Base-by-base conservation (phyloP, 768 basidiomycete genomes). In the Bullera alba region DNA sequence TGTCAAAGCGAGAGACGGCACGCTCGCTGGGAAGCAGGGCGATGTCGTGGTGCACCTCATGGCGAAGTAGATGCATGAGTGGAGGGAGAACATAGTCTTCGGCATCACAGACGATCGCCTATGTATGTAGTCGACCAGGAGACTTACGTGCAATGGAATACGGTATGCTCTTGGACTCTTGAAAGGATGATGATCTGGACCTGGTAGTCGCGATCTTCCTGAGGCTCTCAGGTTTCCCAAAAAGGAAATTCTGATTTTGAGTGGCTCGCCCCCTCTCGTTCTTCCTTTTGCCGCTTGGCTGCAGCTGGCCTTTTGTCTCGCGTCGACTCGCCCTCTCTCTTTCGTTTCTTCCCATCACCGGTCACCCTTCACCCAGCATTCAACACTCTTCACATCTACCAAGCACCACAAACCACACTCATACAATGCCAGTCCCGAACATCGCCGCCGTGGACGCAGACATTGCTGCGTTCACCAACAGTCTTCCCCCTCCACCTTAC, bases 1-100 rank as follows among this genome's bases (percentile, higher is more conserved):
- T 17, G 46, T 35, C 46, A 61, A 30, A 23, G 44, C 55, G 29
- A 54, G 55, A 12, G 53, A 58, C 36, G 63, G 60, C n/a, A 53
- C 54, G 29, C 54, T 67, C 55, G 51, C 38, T 22, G 60, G 58
- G 2, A 43, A 41, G 19, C 48, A 51, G 29, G 66, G 57, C 6
- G 57, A 69, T 14, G 64, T 68, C 16, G 58, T 65, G 14, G 47
- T 71, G 2, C 69, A 71, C 54, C 55, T 66, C 8, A 14, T 53
- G 10, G 58, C 55, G 1, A 41, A 50, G 47, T 42, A 55, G 30
- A 46, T n/a, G n/a, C n/a, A n/a, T n/a, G n/a, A n/a, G n/a, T n/a
- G n/a, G n/a, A n/a, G n/a, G n/a, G n/a, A n/a, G n/a, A n/a, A n/a
- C n/a, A n/a, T n/a, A n/a, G n/a, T n/a, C n/a, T n/a, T n/a, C n/a